Conservation (phyloP, 2,329 filamentous ascomycete genomes). For the Neurospora sp. region DNA sequence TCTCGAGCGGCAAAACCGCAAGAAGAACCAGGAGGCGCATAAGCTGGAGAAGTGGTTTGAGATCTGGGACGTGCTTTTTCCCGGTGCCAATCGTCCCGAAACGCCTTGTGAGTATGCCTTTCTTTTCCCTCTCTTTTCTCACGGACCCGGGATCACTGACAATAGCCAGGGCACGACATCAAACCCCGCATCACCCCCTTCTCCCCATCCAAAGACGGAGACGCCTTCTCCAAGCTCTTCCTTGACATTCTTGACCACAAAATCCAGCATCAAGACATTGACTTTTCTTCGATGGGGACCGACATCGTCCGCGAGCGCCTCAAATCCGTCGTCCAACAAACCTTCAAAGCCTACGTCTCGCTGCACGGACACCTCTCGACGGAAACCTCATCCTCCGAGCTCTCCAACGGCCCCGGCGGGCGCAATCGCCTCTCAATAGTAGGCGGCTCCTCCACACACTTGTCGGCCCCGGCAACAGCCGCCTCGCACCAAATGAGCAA, state of each 20-base stretch:
- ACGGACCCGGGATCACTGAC: background rate
- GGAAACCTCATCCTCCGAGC: conserved; percentile 15
- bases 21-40: conserved; percentile 20
- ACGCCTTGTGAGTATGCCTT: conserved; percentile 16
- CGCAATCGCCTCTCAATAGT: background rate
- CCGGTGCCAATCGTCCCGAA: conserved; percentile 10
- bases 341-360: conserved; percentile 15
- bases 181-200: background rate
- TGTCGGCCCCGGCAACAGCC: background rate
- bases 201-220: conserved; percentile 12
- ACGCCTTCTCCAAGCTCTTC: conserved; percentile 17
- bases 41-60: conserved; percentile 21
- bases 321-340: conserved; percentile 14
- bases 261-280: conserved; percentile 16
- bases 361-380: conserved; percentile 12
- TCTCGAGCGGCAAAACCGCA: conserved; percentile 19
- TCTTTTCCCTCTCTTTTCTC: background rate
- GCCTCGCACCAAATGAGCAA: background rate
- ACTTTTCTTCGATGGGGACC: conserved; percentile 4
- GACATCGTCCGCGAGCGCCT: conserved; percentile 12
- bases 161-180: conserved; percentile 15
- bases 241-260: conserved; percentile 18
- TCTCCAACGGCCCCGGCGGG: background rate
- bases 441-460: background rate
- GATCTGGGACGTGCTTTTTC: conserved; percentile 21